Conservation (phyloP, 441 rosid genomes). For the Pelargonium cotyledonis region DNA sequence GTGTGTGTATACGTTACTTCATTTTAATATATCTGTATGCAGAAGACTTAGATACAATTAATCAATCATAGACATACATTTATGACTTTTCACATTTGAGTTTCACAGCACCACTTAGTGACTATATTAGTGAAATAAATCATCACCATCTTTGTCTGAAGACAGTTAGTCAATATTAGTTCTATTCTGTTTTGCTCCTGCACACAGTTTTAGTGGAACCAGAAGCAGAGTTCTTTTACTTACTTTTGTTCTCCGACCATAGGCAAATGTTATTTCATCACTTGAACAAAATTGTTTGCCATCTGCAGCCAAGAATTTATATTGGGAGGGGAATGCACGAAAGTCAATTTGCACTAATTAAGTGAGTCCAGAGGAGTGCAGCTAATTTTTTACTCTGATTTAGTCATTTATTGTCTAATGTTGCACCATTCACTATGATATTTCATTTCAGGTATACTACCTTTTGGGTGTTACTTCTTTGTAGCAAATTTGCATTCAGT, state of each 20-base stretch:
- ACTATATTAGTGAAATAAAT: not conserved
- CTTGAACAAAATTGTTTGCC: constrained; percentile 21
- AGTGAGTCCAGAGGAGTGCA: constrained; percentile 47
- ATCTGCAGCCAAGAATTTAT: constrained; percentile 86
- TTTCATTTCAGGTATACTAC: constrained; percentile 68
- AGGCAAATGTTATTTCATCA: constrained; percentile 17
- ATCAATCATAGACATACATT: not conserved
- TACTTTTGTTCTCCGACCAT: constrained; percentile 11
- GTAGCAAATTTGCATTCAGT: constrained; percentile 68
- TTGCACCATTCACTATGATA: not conserved
- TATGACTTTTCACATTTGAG: constrained; percentile 5
- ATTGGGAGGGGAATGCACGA: constrained; percentile 99
- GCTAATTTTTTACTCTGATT: constrained; percentile 12
- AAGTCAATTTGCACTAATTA: constrained; percentile 85
- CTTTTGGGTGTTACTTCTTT: constrained; percentile 77
- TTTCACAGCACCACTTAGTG: not conserved
- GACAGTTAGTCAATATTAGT: not conserved
- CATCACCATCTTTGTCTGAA: not conserved
- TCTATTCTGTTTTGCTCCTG: constrained; percentile 5
- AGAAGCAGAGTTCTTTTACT: not conserved
- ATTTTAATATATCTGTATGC: constrained; percentile 5
- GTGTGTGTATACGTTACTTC: not conserved
- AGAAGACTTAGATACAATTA: not conserved
- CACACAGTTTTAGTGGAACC: constrained; percentile 1
- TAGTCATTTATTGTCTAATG: not conserved